Base-by-base conservation (phyloP, 208 protist genomes). In the Leishmania mexicana region DNA sequence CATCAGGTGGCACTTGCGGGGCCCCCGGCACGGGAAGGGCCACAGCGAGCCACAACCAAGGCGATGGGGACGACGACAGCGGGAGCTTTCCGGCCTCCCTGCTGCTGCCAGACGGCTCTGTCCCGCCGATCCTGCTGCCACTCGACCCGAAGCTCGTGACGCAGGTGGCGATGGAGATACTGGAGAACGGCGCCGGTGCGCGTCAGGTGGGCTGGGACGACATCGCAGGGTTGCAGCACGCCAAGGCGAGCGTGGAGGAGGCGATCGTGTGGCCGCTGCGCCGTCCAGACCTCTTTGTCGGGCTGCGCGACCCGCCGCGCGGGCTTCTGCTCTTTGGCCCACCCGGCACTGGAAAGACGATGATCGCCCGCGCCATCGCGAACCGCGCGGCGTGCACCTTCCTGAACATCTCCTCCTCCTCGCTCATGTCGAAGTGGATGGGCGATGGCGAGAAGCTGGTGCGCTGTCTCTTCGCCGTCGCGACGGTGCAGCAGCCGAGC, bases 401-500 rank as follows among this genome's bases (percentile, higher is more conserved):
- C 87, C 89, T 99, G 31, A 95, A 92, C 78, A 97, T 99, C 64
- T 93, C 86, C 67, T 87, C 95, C 65, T 94, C 90, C n/a, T 88
- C 88, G 15, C 86, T 99, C 38, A 98, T 96, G 86, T 95, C 87
- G 21, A 98, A 98, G 88, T 98, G 91, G 92, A 81, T 96, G 78
- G 97, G 97, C 45, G 97, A 99, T 24, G 89, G 92, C 6, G 95
- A 98, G 85, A 97, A 98, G 84, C 82, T 98, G 62, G 94, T 99
- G 51, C 91, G 93, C 51, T 92, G 90, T 77, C 79, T 99, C 31
- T 98, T 99, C 87, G 92, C 92, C 49, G 90, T 98, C 47, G 97
- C 97, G 19, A 89, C 83, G 5, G 86, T 95, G 54, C 90, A 92
- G 78, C 90, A 97, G 78, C 96, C 96, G 21, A 89, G 88, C 57